Base-by-base conservation (phyloP, 2,329 filamentous ascomycete genomes). In the Colletotrichum melonis region DNA sequence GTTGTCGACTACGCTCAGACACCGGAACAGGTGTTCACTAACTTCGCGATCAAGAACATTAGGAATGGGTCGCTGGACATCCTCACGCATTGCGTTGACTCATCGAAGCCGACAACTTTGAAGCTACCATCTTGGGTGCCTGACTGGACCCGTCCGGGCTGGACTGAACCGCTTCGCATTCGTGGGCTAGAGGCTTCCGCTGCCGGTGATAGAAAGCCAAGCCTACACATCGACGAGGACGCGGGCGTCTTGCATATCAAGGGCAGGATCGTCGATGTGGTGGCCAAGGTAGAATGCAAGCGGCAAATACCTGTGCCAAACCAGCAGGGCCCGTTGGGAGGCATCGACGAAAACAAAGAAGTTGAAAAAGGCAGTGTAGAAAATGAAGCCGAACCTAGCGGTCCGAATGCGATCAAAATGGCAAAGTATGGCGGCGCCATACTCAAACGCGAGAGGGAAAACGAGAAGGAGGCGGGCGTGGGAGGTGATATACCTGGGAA, bases 71-170 rank as follows among this genome's bases (percentile, higher is more conserved):
- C 24, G 7, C n/a, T 68, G 38, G 57, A 72, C 1, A 12, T 72
- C 9, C 22, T 72, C 6, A 16, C 57, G 0, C 69, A 72, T 5
- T 72, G 64, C 26, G 64, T 69, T 35, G 49, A 72, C 0, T 72
- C 67, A 2, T 46, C 74, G 0, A 71, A 66, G 19, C 63, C 63
- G 0, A 74, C 71, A 12, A 68, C 26, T 0, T 49, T 75, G 12
- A 55, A 5, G 1, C 16, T 75, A 6, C 74, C 74, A 2, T 72
- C 71, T 1, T 74, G 74, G 74, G 71, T 75, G 5, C 74, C 74
- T 24, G 74, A 75, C 59, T 74, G 71, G 74, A 74, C 64, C 3
- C n/a, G 65, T 1, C 69, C 69, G 2, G 73, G 73, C 14, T 74
- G 73, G 73, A 68, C 64, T 14, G 73, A 75, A 26, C 71, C 73